Percentiles rank a stretch among this genome's conserved stretches.
Evolutionary conservation across 345 rosid genomes (phyloP).

Genomic region (Trapa incisa): DNA sequence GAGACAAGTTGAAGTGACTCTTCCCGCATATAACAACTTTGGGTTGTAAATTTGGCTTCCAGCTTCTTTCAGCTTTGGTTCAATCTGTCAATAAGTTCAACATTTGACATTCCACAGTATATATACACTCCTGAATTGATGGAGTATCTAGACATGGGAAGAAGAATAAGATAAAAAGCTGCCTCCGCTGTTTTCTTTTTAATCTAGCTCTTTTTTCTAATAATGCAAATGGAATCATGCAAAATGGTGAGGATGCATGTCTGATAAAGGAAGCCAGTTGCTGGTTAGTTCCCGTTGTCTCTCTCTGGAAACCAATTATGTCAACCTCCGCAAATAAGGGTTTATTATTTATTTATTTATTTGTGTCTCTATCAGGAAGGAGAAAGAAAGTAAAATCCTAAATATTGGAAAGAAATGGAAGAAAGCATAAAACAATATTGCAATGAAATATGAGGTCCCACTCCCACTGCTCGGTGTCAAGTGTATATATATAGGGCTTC

Average conservation of each 20-base stretch:
- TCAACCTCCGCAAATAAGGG: conserved; percentile 12
- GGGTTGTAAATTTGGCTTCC: too few species aligned
- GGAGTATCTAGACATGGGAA: background rate
- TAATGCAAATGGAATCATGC: conserved; percentile 42
- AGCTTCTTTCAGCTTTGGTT: too few species aligned
- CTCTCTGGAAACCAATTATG: background rate
- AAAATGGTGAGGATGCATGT: conserved; percentile 10
- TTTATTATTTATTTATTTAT: conserved; percentile 10
- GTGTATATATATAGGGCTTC: conserved; percentile 29
- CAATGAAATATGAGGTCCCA: conserved; percentile 3
- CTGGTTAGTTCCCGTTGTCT: background rate
- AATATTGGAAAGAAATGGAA: conserved; percentile 3
- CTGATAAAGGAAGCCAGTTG: background rate
- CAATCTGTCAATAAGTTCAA: too few species aligned
- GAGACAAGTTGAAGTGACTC: too few species aligned
- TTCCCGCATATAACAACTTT: too few species aligned
- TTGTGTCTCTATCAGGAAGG: conserved; percentile 1
- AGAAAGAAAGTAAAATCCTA: conserved; percentile 10
- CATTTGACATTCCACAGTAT: too few species aligned
- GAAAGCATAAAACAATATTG: background rate
- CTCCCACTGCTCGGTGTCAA: conserved; percentile 9
- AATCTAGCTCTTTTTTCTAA: conserved; percentile 13
- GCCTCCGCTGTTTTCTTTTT: background rate
- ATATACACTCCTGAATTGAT: too few species aligned
- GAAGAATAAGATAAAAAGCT: background rate